Evolutionary conservation across 2,329 filamentous ascomycete genomes (phyloP).

Genomic region (Fusarium drepaniforme): DNA sequence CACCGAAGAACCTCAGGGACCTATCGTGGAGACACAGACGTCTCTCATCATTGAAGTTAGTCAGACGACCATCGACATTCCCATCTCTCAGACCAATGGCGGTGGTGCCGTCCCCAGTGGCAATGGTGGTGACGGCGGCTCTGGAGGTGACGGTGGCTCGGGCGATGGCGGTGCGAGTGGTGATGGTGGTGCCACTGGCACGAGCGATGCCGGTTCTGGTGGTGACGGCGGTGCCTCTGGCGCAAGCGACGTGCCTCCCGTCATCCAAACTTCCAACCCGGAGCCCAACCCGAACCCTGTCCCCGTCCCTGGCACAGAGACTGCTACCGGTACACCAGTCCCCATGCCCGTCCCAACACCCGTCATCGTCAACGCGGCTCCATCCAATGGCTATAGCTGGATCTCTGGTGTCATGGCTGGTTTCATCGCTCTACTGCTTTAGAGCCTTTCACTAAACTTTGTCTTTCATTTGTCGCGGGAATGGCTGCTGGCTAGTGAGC

Average conservation of each 20-base stretch:
- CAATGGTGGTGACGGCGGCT: not conserved
- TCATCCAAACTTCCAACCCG: not conserved
- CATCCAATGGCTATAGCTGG: slow-evolving; percentile 29
- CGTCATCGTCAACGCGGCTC: slow-evolving; percentile 32
- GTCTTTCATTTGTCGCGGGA: not conserved
- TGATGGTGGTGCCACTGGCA: not conserved
- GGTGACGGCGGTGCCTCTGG: no score
- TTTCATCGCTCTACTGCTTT: slow-evolving; percentile 34
- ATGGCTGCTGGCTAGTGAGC: not conserved
- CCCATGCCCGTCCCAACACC: slow-evolving; percentile 16
- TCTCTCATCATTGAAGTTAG: not conserved
- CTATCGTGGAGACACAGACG: slow-evolving; percentile 18
- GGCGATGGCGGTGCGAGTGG: not conserved
- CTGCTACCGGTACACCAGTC: not conserved
- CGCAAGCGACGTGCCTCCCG: not conserved
- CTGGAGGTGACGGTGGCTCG: not conserved
- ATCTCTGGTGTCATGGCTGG: slow-evolving; percentile 40
- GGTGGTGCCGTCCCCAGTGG: not conserved
- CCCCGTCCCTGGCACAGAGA: not conserved
- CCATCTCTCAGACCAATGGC: not conserved
- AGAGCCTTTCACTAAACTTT: not conserved
- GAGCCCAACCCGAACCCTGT: not conserved
- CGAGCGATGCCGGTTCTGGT: no score
- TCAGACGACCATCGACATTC: not conserved
- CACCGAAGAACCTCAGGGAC: slow-evolving; percentile 2